A percentile compares a stretch with the other conserved stretches of the same genome.
Evolutionary conservation across 2,329 filamentous ascomycete species (phyloP).

Genomic region (Exophiala sp.): DNA sequence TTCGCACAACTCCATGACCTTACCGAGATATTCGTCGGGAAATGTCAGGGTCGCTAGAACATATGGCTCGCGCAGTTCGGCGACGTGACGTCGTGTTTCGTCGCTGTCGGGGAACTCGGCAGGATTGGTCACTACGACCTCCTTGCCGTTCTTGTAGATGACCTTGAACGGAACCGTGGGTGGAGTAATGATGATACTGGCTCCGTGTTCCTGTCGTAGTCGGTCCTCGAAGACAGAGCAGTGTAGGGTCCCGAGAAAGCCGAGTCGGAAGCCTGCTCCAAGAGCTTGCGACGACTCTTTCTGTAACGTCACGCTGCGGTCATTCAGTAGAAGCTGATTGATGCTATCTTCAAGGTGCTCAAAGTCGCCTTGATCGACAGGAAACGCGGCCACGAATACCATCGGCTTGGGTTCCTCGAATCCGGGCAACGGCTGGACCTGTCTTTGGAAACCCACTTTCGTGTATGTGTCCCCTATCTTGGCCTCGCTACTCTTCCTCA

Average conservation of each 20-base stretch:
- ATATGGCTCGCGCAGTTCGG: slow-evolving; percentile 64
- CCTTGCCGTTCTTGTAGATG: slow-evolving; percentile 67
- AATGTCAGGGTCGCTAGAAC: slow-evolving; percentile 81
- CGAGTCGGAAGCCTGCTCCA: slow-evolving; percentile 86
- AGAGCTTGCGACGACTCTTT: slow-evolving; percentile 93
- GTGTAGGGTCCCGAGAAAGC: slow-evolving; percentile 92
- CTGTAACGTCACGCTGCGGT: slow-evolving; percentile 85
- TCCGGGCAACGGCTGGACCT: slow-evolving; percentile 75
- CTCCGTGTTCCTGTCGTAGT: slow-evolving; percentile 85
- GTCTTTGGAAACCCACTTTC: slow-evolving; percentile 65
- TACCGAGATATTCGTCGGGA: slow-evolving; percentile 88
- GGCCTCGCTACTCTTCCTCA: slow-evolving; percentile 94
- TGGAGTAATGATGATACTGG: slow-evolving; percentile 92
- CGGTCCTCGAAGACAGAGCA: slow-evolving; percentile 99
- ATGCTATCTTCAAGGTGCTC: slow-evolving; percentile 87
- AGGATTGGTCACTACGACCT: slow-evolving; percentile 76
- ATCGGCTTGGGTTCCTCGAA: slow-evolving; percentile 98
- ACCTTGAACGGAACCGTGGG: slow-evolving; percentile 91
- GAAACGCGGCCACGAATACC: slow-evolving; percentile 97
- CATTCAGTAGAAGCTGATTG: slow-evolving; percentile 85
- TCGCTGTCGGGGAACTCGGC: slow-evolving; percentile 78
- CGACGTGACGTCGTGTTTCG: slow-evolving; percentile 48
- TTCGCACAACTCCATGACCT: slow-evolving; percentile 92
- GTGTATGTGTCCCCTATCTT: slow-evolving; percentile 96
- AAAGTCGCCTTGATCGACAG: slow-evolving; percentile 84